These are phyloP conservation scores for Vitis hybrid DNA, from an alignment of 177 flowering plant species.

Conservation along the genomic window DNA sequence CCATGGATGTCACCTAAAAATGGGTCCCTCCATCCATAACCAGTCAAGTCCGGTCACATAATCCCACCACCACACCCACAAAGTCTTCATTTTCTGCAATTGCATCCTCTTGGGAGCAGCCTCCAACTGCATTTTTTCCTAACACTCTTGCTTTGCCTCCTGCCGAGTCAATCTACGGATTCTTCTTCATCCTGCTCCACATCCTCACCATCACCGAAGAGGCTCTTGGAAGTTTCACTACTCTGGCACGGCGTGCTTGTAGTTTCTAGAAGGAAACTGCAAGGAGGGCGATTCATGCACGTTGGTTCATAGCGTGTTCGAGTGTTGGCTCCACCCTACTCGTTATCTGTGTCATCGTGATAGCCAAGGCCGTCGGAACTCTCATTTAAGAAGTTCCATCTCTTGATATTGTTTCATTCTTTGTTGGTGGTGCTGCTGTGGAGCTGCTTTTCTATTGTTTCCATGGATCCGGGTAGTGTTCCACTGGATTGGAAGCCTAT, in stretches of 20 bases:
- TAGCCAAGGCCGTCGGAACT: no score
- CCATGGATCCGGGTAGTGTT: no score
- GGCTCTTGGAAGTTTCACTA: background rate
- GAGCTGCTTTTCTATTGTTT: no score
- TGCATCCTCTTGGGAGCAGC: constrained; percentile 56
- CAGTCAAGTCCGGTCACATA: background rate
- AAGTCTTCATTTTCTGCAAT: constrained; percentile 47
- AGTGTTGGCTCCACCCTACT: no score
- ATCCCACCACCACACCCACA: constrained; percentile 43
- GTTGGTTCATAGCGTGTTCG: no score
- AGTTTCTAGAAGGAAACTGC: no score
- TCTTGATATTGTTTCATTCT: no score
- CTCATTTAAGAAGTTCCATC: no score
- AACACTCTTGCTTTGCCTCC: constrained; percentile 47
- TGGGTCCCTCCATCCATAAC: constrained; percentile 14
- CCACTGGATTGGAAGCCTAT: no score
- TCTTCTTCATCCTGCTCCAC: constrained; percentile 60
- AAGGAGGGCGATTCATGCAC: no score
- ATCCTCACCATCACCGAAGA: constrained; percentile 44
- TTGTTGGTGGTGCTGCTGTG: no score
- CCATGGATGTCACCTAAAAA: background rate
- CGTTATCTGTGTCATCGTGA: no score
- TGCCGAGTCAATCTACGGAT: constrained; percentile 44
- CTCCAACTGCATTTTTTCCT: constrained; percentile 56
- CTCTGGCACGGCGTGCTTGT: constrained; percentile 17